phyloP scores from a whole-genome alignment of 75 land plant species.

The Sequoia sempervirens region DNA sequence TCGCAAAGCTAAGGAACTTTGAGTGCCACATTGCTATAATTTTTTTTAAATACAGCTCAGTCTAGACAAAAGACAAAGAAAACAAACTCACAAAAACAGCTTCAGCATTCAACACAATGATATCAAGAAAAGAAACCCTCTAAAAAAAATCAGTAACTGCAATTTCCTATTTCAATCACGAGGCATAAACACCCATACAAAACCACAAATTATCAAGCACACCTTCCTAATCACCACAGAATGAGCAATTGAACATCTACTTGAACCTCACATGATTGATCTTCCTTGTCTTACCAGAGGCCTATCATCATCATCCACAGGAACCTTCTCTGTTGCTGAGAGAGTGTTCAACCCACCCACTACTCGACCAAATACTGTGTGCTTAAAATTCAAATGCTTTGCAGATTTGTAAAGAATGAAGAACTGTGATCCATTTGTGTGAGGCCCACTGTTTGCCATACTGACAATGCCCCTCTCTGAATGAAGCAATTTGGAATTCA shows the following conservation, averaged over 20 bases:
- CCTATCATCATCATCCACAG: conserved; percentile 86
- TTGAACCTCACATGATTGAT: neutral
- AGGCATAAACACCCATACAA: neutral
- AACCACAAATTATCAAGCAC: neutral
- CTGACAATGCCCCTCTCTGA: conserved; percentile 90
- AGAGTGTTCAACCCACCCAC: conserved; percentile 89
- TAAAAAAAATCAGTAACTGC: neutral
- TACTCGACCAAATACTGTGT: conserved; percentile 90
- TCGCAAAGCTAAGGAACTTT: neutral
- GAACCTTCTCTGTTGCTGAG: conserved; percentile 91
- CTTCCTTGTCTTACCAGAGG: conserved; percentile 55
- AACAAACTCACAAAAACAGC: neutral
- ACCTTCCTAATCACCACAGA: neutral
- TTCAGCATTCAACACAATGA: neutral
- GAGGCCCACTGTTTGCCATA: conserved; percentile 99
- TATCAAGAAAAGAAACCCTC: neutral
- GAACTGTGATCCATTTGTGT: conserved; percentile 94
- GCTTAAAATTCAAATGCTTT: conserved; percentile 86
- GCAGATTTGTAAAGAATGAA: conserved; percentile 96
- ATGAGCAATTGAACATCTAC: neutral
- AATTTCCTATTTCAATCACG: neutral
- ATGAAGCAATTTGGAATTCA: conserved; percentile 84
- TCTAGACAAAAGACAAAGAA: neutral
- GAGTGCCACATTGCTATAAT: neutral
- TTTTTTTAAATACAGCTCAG: neutral